These are phyloP conservation scores for Silene noctiflora DNA, from an alignment of 179 eudicot genomes.

Conservation along the genomic window DNA sequence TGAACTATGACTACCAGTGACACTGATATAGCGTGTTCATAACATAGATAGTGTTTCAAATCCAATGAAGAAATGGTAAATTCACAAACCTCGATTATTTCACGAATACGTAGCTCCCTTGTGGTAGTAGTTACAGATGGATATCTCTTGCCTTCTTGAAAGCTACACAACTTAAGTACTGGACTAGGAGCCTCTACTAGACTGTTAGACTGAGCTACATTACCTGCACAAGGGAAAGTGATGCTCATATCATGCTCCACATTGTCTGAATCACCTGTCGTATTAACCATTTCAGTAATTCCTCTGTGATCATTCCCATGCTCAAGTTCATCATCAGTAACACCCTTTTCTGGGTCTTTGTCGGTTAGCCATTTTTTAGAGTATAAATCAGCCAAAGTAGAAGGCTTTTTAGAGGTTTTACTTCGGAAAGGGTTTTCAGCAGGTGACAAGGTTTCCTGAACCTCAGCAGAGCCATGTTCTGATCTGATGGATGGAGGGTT, in stretches of 20 bases:
- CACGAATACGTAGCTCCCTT: conserved; percentile 79
- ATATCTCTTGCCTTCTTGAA: conserved; percentile 57
- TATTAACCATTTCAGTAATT: conserved; percentile 30
- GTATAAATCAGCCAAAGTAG: conserved; percentile 30
- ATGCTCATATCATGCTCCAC: conserved; percentile 27
- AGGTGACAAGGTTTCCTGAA: conserved; percentile 25
- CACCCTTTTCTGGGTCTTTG: conserved; percentile 27
- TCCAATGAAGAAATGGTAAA: background rate
- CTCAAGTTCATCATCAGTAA: conserved; percentile 33
- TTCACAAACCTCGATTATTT: conserved; percentile 60
- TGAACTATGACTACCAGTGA: background rate
- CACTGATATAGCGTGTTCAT: background rate
- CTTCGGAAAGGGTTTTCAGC: conserved; percentile 25
- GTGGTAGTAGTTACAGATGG: conserved; percentile 66
- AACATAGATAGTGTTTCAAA: background rate
- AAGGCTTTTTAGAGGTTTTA: conserved; percentile 28
- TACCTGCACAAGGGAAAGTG: conserved; percentile 28
- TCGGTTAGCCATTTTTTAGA: conserved; percentile 28
- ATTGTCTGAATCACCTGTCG: conserved; percentile 24
- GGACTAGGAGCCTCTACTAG: conserved; percentile 31
- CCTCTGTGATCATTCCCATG: conserved; percentile 30
- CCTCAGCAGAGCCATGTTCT: conserved; percentile 34
- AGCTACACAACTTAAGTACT: conserved; percentile 35
- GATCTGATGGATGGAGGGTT: conserved; percentile 26
- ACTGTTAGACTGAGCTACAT: conserved; percentile 29